Percentiles rank a stretch among this genome's conserved stretches.
Evolutionary conservation across 2,329 filamentous ascomycete genomes (phyloP).

Genomic region (Herpotrichia juniperi): DNA sequence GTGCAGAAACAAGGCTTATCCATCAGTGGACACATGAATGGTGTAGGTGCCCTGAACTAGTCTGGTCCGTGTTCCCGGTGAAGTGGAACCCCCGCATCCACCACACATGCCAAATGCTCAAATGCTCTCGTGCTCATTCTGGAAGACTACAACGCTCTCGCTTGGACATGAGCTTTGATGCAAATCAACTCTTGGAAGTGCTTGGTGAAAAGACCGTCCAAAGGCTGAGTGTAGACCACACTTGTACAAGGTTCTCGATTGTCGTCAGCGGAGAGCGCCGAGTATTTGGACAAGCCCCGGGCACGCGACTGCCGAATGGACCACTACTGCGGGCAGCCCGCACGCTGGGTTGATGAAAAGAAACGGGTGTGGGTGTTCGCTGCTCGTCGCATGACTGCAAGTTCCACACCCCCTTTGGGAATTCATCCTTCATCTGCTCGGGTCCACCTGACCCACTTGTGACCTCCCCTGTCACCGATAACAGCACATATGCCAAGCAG

Average conservation of each 20-base stretch:
- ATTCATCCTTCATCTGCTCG: neutral
- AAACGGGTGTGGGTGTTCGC: neutral
- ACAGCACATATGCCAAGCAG: conserved; percentile 8
- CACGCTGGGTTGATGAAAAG: neutral
- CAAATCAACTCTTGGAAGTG: no score
- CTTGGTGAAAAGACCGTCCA: no score
- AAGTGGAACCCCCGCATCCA: neutral
- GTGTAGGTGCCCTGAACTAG: no score
- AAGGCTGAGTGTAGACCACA: no score
- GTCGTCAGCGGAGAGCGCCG: no score
- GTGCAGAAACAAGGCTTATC: neutral
- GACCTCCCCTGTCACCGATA: neutral
- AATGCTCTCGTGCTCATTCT: no score
- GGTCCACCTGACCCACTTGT: neutral
- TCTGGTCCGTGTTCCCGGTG: no score
- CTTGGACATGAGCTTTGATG: no score
- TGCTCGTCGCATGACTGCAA: neutral
- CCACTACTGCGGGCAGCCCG: neutral
- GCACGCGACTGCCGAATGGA: neutral
- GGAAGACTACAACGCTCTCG: no score
- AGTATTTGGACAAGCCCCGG: no score
- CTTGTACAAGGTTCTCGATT: no score
- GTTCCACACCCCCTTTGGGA: neutral
- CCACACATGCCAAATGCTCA: no score
- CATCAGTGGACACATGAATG: neutral